These are phyloP conservation scores for Olyra latifolia DNA, from an alignment of 176 grass and related monocot species.

Conservation along the genomic window DNA sequence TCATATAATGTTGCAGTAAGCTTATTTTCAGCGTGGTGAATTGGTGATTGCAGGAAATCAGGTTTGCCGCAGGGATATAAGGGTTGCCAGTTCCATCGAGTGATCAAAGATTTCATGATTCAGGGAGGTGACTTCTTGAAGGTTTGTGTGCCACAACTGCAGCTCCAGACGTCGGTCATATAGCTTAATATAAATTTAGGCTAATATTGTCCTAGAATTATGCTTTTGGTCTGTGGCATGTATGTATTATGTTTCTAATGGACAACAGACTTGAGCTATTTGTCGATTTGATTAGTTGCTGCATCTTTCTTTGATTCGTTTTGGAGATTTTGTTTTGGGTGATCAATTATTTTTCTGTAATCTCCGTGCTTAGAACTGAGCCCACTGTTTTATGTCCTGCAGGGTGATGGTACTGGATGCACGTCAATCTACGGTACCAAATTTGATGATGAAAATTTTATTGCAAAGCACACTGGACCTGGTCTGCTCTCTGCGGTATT, in stretches of 20 bases:
- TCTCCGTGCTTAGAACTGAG: not conserved
- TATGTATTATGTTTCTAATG: not conserved
- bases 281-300: not conserved
- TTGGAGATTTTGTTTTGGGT: not conserved
- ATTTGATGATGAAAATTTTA: constrained; percentile 99
- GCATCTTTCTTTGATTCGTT: not conserved
- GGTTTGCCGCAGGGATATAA: constrained; percentile 75
- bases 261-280: not conserved
- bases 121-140: constrained; percentile 97
- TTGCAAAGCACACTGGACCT: constrained; percentile 91
- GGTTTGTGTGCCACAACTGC: constrained; percentile 44
- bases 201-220: not conserved
- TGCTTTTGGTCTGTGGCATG: not conserved
- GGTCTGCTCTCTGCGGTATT: constrained; percentile 91
- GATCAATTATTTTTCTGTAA: constrained; percentile 3
- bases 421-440: constrained; percentile 84
- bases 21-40: constrained; percentile 22
- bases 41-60: constrained; percentile 67
- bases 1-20: not conserved
- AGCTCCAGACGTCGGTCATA: constrained; percentile 1
- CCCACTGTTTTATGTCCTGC: constrained; percentile 13
- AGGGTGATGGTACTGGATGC: constrained; percentile 95
- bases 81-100: constrained; percentile 88
- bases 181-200: not conserved
- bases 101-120: constrained; percentile 99